Base-by-base conservation (phyloP, 441 rosid species). In the Populus hybrid region DNA sequence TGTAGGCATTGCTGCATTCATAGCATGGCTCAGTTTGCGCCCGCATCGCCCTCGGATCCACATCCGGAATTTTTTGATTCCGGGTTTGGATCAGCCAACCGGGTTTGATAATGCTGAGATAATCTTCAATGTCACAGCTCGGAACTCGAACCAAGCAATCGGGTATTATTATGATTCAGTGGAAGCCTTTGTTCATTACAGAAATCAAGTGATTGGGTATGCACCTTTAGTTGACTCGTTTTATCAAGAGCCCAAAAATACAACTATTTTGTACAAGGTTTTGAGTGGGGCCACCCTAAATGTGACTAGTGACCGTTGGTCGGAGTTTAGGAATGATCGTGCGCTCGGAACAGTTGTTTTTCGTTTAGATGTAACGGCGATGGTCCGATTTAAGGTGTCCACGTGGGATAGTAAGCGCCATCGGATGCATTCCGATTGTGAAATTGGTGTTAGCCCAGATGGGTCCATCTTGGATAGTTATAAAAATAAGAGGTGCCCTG, bases 11-110 rank as follows among this genome's bases (percentile, higher is more conserved):
- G 76, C 91, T 71, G 81, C 84, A 14, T 95, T 95, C 85, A 85
- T 93, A 36, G 65, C 90, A 14, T 93, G 94, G 92, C 94, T 95
- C n/a, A 91, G 96, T 75, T 82, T 95, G 63, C 96, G 96, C 26
- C 99, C 98, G 3, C 98, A 95, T 76, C 83, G 97, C 14, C 99
- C 99, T 6, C 84, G 97, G 74, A 75, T 93, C 83, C 80, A 78
- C 65, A 70, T 93, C 72, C 71, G 78, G 4, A 86, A 85, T 9
- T 92, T 95, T 68, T 87, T 85, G 0, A 71, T 95, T 64, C 90
- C 90, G 9, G 89, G 88, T 42, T 83, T 92, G 76, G 83, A 76
- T 83, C 93, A 91, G 65, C 77, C 86, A 42, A 40, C 42, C 5
- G 94, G 97, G 71, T 88, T 90, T 68, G 88, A 93, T 21, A 90